Evolutionary conservation across 2,329 filamentous ascomycete genomes (phyloP).

Genomic region (Metarhizium robertsii): DNA sequence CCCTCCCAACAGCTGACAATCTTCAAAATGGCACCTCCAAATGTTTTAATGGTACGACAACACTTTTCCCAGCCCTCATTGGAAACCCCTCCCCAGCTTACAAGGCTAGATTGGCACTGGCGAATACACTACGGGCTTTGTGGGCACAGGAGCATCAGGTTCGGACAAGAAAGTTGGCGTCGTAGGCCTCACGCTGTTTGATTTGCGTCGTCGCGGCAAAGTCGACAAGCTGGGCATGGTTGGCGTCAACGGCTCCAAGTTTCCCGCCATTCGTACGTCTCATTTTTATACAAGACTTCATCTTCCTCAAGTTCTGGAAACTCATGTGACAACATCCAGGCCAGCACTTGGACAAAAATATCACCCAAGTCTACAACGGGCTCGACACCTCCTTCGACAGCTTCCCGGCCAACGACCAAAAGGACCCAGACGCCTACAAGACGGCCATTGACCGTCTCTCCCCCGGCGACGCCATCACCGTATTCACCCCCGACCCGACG

Average conservation of each 20-base stretch:
- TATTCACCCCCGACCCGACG: conserved; percentile 91
- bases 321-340: conserved; percentile 35
- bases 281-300: too few relatives aligned
- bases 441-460: conserved; percentile 73
- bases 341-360: conserved; percentile 79
- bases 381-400: conserved; percentile 81
- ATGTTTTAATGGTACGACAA: conserved; percentile 55
- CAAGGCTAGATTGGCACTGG: conserved; percentile 66
- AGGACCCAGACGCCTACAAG: conserved; percentile 80
- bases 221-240: conserved; percentile 83
- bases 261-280: conserved; percentile 73
- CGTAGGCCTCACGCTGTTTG: conserved; percentile 81
- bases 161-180: conserved; percentile 97
- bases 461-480: conserved; percentile 81
- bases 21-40: conserved; percentile 46
- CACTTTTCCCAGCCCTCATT: neutral
- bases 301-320: neutral
- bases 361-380: conserved; percentile 77
- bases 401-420: conserved; percentile 63
- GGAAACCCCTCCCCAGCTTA: neutral
- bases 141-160: conserved; percentile 70
- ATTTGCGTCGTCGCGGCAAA: conserved; percentile 79
- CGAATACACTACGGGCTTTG: conserved; percentile 94
- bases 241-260: conserved; percentile 81
- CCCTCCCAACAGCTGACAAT: neutral